Evolutionary conservation across 148 eudicot genomes (phyloP), one percentile per base, ranked within the genome.

Genomic region (Spergularia marina): DNA sequence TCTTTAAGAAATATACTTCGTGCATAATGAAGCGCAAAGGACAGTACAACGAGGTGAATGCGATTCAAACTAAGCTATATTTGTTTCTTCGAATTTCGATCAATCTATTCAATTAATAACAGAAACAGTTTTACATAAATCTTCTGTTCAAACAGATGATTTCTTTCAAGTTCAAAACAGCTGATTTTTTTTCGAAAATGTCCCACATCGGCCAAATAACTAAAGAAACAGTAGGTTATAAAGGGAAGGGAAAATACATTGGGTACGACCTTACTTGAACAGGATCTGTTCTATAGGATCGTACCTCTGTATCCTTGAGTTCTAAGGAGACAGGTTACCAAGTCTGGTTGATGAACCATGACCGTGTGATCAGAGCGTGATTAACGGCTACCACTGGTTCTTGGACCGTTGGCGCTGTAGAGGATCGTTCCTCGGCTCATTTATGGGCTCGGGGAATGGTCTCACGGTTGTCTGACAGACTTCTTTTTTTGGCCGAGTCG

Each of bases 231-330:
- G 7, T 1, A 0, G 15, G 17, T 7, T 40, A 66, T 66, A 16
- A 0, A 0, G 1, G 5, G 1, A 3, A 10, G 7, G 17, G 16
- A 2, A 12, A 12, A 20, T 11, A 0, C 1, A 15, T 6, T 4
- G 10, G 3, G 57, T 16, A 68, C 34, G 40, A 68, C 57, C 60
- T 53, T 70, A 70, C 47, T 70, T 70, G 73, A 70, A 25, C 59
- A 70, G 60, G 60, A 70, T 70, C 59, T 70, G 73, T 70, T 53
- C 73, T 53, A 53, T 17, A 70, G 44, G 57, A 55, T 61, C 36
- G 39, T 20, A 61, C 36, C 49, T 52, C 67, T 30, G 40, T 25
- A 39, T 25, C 41, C 67, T 52, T 69, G 72, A 52, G 58, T 51
- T 51, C 41, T 69, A 69, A 52, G 58, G 58, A 69, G 58, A 69